Base-by-base conservation (phyloP, 148 eudicot species). In the Arbutus unedo region DNA sequence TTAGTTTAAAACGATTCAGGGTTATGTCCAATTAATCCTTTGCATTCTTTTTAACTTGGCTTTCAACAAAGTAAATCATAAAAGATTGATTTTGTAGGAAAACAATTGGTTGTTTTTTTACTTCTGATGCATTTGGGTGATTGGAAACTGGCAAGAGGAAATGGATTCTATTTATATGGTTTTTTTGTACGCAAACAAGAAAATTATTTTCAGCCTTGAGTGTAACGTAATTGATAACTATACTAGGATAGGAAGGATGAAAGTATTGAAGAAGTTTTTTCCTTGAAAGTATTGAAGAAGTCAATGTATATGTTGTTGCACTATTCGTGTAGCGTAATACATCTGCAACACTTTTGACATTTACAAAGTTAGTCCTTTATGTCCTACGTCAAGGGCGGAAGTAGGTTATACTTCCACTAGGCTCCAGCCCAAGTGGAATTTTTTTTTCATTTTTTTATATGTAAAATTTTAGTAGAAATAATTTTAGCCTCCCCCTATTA, bases 241-340 rank as follows among this genome's bases (percentile, higher is more conserved):
- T 75, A 50, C 13, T 23, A 57, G 57, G 53, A 23, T 51, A 21
- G 71, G 51, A 45, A 43, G 48, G 51, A 79, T 59, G 81, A 78
- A 19, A 59, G 81, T 57, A 31, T 31, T 31, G 50, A 51, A 43
- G 59, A 19, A 18, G 5, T 49, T 31, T 31, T 31, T 31, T 31
- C 38, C 38, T 31, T 31, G 4, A 51, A 59, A 18, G 19, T 23
- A 9, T 11, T 19, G 51, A 44, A n/a, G 62, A 56, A 43, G 15
- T 41, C 62, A 78, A 38, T 59, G 49, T 41, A 45, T 43, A 6
- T 57, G 38, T 43, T 5, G 49, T 38, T 78, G 47, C 6, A n/a
- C 51, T 38, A 21, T 56, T 78, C 6, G 4, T 57, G 49, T 59
- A 19, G 51, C 15, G 7, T 43, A 18, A 56, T 44, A 25, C 70